Evolutionary conservation across 1,284 basidiomycete genomes (phyloP), one percentile per base, ranked within the genome.

Genomic region (Ganoderma lucidum): DNA sequence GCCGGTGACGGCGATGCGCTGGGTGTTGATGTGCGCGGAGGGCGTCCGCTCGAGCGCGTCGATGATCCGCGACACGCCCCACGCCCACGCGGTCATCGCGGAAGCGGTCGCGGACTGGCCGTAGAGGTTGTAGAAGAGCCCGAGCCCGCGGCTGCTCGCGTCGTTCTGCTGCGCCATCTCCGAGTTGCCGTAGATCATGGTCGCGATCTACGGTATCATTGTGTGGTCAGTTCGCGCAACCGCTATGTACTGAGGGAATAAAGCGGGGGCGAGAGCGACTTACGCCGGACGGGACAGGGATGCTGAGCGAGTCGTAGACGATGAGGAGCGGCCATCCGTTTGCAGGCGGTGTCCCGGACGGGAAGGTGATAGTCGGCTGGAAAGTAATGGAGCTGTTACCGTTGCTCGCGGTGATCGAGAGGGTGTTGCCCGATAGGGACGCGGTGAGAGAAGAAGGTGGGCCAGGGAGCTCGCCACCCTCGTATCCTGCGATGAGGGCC

Each of bases 61-160:
- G 74, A 88, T 86, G 76, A 88, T 84, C 55, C 86, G 84, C 69
- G 82, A 82, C 64, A 87, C 83, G 68, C 83, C 87, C 87, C 87
- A 88, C 1, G 83, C 83, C 87, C 87, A 88, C 0, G 87, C 87
- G 10, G 81, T 86, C 84, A 88, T 84, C 12, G 86, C 85, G 67
- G 80, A 79, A 2, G 87, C 87, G 41, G 81, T 83, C 60, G 82
- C 81, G 69, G 73, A 75, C 62, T 73, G 75, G 28, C 87, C 87
- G 75, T 83, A 88, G 35, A 88, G 80, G 53, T 81, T 79, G 80
- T 84, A 88, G 81, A 89, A 89, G 67, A 84, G 83, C 51, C 88
- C 87, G 58, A 80, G 74, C 8, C 87, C 87, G 35, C 87, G 83
- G 75, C 84, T 86, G 48, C 76, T 77, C 37, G 73, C 68, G 73